Percentiles rank a stretch among this genome's conserved stretches.
These are phyloP conservation scores for Globisporangium polare DNA, from an alignment of 352 stramenopile genomes.

Conservation along the genomic window DNA sequence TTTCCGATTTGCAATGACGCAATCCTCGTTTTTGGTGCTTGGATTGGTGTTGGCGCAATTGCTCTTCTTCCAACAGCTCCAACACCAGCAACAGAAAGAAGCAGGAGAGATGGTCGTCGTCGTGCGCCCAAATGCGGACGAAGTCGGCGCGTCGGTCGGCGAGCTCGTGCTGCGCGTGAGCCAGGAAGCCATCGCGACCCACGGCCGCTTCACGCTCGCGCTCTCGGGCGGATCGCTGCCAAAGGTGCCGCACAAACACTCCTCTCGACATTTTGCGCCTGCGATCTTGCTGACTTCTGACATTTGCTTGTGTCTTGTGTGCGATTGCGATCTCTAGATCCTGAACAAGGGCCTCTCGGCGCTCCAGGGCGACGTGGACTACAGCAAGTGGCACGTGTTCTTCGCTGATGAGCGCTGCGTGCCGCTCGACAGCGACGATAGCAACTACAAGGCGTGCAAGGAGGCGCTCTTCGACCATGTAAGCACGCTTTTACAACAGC, in stretches of 20 bases:
- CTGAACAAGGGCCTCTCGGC: slow-evolving; percentile 73
- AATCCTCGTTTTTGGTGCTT: slow-evolving; percentile 2
- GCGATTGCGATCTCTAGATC: slow-evolving; percentile 33
- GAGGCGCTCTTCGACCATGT: slow-evolving; percentile 87
- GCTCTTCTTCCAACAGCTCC: not conserved
- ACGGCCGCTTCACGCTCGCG: slow-evolving; percentile 76
- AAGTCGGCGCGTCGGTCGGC: slow-evolving; percentile 59
- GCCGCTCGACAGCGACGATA: slow-evolving; percentile 88
- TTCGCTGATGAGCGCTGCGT: slow-evolving; percentile 98
- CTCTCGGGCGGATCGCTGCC: slow-evolving; percentile 86
- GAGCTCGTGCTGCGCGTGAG: slow-evolving; percentile 62
- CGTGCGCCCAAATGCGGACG: slow-evolving; percentile 48
- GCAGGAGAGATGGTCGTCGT: slow-evolving; percentile 41
- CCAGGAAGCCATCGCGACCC: slow-evolving; percentile 49
- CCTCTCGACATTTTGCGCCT: not conserved
- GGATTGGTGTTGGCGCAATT: not conserved
- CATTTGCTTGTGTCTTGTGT: slow-evolving; percentile 6
- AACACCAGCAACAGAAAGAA: slow-evolving; percentile 10
- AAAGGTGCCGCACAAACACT: slow-evolving; percentile 31
- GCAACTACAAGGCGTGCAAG: slow-evolving; percentile 94
- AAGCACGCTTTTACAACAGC: slow-evolving; percentile 7
- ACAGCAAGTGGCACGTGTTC: slow-evolving; percentile 96
- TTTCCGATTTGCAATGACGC: not conserved
- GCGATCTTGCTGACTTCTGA: not conserved
- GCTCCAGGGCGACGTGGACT: slow-evolving; percentile 87